Conservation (phyloP, 352 stramenopile species). For the Aphanomyces cochlioides region DNA sequence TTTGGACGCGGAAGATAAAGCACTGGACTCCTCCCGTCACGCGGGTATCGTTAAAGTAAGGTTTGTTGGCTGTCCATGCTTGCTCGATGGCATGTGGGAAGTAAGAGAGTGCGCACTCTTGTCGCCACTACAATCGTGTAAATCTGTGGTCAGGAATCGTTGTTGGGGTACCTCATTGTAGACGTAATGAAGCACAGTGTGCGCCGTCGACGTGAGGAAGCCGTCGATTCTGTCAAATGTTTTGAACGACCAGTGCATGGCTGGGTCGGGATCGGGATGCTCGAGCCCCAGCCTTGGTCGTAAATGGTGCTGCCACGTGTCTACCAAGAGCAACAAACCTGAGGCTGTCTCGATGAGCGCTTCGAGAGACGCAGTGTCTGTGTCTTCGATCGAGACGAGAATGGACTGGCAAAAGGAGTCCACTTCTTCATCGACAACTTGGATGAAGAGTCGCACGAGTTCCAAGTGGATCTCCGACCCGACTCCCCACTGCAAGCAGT, state of each 20-base stretch:
- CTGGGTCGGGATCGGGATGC: background rate
- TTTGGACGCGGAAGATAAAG: constrained; percentile 3
- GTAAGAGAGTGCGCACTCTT: constrained; percentile 17
- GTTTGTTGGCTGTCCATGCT: constrained; percentile 5
- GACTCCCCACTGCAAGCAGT: constrained; percentile 4
- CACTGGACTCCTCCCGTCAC: constrained; percentile 19
- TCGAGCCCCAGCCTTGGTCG: background rate
- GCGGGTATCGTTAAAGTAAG: constrained; percentile 26
- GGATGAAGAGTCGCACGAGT: constrained; percentile 12
- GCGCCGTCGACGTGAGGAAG: background rate
- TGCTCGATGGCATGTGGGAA: constrained; percentile 19
- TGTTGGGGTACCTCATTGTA: constrained; percentile 1
- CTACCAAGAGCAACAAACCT: background rate
- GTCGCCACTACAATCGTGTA: background rate
- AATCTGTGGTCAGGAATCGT: background rate
- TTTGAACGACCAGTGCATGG: constrained; percentile 15
- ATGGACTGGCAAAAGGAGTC: background rate
- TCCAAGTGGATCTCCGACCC: background rate
- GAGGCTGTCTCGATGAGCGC: constrained; percentile 1
- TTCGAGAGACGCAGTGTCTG: constrained; percentile 4
- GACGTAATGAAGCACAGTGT: constrained; percentile 1
- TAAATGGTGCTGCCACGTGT: constrained; percentile 19
- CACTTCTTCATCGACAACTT: constrained; percentile 27
- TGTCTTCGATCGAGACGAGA: background rate
- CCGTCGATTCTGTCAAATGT: constrained; percentile 23